Conservation (phyloP, 495 filamentous ascomycete genomes). For the Lepraria neglecta region DNA sequence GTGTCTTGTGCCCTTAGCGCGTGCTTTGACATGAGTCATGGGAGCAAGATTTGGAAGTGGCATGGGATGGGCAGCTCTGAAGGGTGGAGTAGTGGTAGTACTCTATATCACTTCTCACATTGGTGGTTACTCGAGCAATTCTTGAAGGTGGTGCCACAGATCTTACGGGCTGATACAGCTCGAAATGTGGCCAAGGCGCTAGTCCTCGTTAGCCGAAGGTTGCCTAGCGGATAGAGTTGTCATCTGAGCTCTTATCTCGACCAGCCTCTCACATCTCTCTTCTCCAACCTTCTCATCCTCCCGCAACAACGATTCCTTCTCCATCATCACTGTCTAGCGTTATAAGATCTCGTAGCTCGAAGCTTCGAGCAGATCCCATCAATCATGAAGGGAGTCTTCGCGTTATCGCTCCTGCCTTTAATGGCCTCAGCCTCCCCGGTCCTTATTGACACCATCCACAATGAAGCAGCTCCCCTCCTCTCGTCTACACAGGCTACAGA, state of each 20-base stretch:
- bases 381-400: slow-evolving; percentile 69
- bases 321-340: slow-evolving; percentile 18
- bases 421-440: slow-evolving; percentile 70
- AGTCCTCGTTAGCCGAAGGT: background rate
- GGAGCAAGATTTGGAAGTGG: background rate
- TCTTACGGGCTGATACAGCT: background rate
- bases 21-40: slow-evolving; percentile 13
- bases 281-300: slow-evolving; percentile 38
- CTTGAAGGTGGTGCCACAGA: background rate
- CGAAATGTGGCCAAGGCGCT: slow-evolving; percentile 9
- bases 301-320: slow-evolving; percentile 16
- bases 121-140: background rate
- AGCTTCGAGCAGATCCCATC: slow-evolving; percentile 19
- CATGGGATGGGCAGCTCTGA: background rate
- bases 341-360: slow-evolving; percentile 15
- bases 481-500: slow-evolving; percentile 68
- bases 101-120: background rate
- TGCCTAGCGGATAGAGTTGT: background rate
- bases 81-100: background rate
- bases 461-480: slow-evolving; percentile 80
- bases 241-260: background rate
- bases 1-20: slow-evolving; percentile 23
- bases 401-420: slow-evolving; percentile 58
- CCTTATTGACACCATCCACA: slow-evolving; percentile 72
- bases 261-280: slow-evolving; percentile 38